Base-by-base conservation (phyloP, 2,329 filamentous ascomycete species). In the Lachnellula occidentalis region DNA sequence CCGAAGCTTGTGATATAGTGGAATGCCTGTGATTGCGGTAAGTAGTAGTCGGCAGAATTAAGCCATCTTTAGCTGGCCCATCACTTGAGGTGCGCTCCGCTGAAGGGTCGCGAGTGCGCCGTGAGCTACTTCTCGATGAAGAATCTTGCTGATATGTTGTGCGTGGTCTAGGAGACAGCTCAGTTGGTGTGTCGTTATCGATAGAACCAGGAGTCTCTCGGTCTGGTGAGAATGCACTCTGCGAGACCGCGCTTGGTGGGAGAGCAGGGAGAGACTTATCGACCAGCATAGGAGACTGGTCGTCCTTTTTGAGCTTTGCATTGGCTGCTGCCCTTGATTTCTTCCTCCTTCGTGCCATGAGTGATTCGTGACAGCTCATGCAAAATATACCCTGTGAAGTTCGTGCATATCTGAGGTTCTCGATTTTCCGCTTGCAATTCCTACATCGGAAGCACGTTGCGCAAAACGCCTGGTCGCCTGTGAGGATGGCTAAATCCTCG, bases 361-460 rank as follows among this genome's bases (percentile, higher is more conserved):
- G 75, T 27, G 90, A 94, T 73, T 99, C 94, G 69, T 99, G 94
- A 70, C 94, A 99, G 67, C 87, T 91, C 94, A 99, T 99, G 75
- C 94, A 99, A 70, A 99, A 97, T 65, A 99, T 99, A 57, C 94
- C 94, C 72, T 97, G 94, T 7, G 92, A 96, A 1, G 94, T 99
- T 68, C 94, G 85, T 52, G 94, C 94, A 82, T 97, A 99, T 70
- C 92, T 86, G 61, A 99, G 78, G 70, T 99, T 99, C 73, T 99
- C 94, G 58, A 99, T 99, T 77, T 96, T 96, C 70, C 89, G 85
- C 77, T 97, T 99, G 79, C 94, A 99, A 71, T 97, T 99, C 66
- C 94, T 83, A 75, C 94, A 99, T 66, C 92, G 84, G 76, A 99
- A 99, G 74, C 94, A 99, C 54, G 90, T 92, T 43, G 92, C 91